A percentile compares a stretch with the other conserved stretches of the same genome.
phyloP scores from a whole-genome alignment of 2,329 filamentous ascomycete genomes.

The Monosporascus cannonballus region DNA sequence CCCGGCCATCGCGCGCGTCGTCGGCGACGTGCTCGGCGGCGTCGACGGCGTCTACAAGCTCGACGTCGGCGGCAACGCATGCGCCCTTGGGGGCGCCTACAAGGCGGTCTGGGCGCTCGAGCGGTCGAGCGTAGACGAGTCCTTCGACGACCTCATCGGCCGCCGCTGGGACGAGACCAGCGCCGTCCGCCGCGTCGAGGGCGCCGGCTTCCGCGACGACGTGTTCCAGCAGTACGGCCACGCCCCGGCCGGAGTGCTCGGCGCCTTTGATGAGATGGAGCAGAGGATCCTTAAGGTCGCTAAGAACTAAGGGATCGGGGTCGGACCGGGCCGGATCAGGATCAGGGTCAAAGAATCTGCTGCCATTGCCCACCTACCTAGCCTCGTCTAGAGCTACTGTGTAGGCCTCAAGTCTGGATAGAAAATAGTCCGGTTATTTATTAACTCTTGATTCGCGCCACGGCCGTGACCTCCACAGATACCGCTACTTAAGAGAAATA shows the following conservation, averaged over 20 bases:
- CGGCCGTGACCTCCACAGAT: too few relatives aligned
- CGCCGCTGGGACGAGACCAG: slow-evolving; percentile 78
- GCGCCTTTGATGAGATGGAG: slow-evolving; percentile 40
- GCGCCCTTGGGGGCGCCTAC: slow-evolving; percentile 87
- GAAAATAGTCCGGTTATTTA: too few relatives aligned
- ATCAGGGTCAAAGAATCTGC: too few relatives aligned
- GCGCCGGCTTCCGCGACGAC: slow-evolving; percentile 65
- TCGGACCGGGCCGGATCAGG: too few relatives aligned
- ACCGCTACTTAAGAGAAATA: too few relatives aligned
- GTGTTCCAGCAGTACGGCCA: slow-evolving; percentile 71
- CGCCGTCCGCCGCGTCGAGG: slow-evolving; percentile 75
- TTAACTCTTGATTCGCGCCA: too few relatives aligned
- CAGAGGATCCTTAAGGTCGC: slow-evolving; percentile 22
- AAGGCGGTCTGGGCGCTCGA: slow-evolving; percentile 93
- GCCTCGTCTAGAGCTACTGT: too few relatives aligned
- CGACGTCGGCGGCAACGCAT: slow-evolving; percentile 92
- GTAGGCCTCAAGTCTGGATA: too few relatives aligned
- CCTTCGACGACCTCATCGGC: slow-evolving; percentile 83
- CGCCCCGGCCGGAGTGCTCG: slow-evolving; percentile 48
- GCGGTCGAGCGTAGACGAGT: slow-evolving; percentile 54
- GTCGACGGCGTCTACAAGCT: slow-evolving; percentile 87
- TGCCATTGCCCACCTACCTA: too few relatives aligned
- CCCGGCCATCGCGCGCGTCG: slow-evolving; percentile 76
- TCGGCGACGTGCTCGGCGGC: slow-evolving; percentile 84
- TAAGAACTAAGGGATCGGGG: slow-evolving; percentile 16